Conservation (phyloP, 2,329 filamentous ascomycete genomes). For the Lachnellula occidentalis region DNA sequence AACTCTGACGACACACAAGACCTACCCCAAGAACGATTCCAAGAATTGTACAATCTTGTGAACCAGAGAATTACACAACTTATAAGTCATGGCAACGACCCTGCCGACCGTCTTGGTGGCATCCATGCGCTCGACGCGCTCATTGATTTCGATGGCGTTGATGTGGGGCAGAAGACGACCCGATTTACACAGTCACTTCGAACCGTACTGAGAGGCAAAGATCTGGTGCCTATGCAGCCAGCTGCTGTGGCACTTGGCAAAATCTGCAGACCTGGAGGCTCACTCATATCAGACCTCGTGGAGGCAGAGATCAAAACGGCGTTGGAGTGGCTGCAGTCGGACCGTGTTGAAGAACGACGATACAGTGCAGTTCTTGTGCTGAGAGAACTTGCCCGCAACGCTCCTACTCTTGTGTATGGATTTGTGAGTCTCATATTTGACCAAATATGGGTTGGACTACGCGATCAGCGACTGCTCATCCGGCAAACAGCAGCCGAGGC, state of each 20-base stretch:
- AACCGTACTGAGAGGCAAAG: slow-evolving; percentile 81
- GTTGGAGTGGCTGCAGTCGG: slow-evolving; percentile 93
- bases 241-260: slow-evolving; percentile 86
- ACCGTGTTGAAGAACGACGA: slow-evolving; percentile 85
- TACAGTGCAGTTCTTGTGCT: slow-evolving; percentile 91
- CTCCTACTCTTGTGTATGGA: slow-evolving; percentile 89
- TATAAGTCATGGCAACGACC: slow-evolving; percentile 80
- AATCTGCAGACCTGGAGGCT: slow-evolving; percentile 85
- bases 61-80: slow-evolving; percentile 63
- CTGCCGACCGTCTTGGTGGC: slow-evolving; percentile 83
- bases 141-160: slow-evolving; percentile 94
- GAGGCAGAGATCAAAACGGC: slow-evolving; percentile 96
- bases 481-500: slow-evolving; percentile 87
- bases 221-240: slow-evolving; percentile 83
- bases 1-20: slow-evolving; percentile 44
- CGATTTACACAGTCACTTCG: slow-evolving; percentile 89
- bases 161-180: slow-evolving; percentile 87
- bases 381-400: slow-evolving; percentile 84
- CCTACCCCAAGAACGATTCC: slow-evolving; percentile 73
- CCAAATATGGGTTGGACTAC: slow-evolving; percentile 89
- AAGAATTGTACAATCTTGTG: slow-evolving; percentile 61
- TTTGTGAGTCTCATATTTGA: slow-evolving; percentile 95
- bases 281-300: slow-evolving; percentile 89
- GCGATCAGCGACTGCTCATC: slow-evolving; percentile 86
- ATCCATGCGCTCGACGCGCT: slow-evolving; percentile 88